Conservation (phyloP, 2,329 filamentous ascomycete species). For the Verticillium klebahnii region DNA sequence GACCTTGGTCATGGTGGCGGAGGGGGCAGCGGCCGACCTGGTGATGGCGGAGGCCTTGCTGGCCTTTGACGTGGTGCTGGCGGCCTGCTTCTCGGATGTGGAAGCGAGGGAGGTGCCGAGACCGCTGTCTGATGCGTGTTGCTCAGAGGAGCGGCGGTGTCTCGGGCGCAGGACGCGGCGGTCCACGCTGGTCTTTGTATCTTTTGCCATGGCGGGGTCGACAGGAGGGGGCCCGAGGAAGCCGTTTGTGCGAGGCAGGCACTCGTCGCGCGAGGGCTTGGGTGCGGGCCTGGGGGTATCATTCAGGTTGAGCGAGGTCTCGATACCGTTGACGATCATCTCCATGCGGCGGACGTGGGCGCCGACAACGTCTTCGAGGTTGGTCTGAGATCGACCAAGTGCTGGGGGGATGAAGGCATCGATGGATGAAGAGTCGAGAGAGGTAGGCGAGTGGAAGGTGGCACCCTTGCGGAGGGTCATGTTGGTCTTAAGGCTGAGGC, state of each 20-base stretch:
- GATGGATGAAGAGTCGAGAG: conserved; percentile 28
- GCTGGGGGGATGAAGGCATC: conserved; percentile 42
- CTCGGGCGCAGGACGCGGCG: conserved; percentile 49
- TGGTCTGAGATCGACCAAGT: conserved; percentile 66
- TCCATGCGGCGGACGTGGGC: conserved; percentile 65
- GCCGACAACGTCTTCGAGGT: conserved; percentile 66
- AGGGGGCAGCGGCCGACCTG: conserved; percentile 47
- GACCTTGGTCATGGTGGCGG: conserved; percentile 43
- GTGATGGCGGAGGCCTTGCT: conserved; percentile 55
- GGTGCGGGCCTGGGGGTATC: conserved; percentile 20
- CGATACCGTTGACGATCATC: conserved; percentile 60
- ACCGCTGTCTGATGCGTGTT: conserved; percentile 81
- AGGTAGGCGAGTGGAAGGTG: conserved; percentile 56
- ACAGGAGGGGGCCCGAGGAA: conserved; percentile 54
- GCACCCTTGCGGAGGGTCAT: conserved; percentile 65
- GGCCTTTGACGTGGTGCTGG: conserved; percentile 32
- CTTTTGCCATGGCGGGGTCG: conserved; percentile 41
- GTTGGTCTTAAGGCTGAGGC: conserved; percentile 47
- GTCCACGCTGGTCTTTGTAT: conserved; percentile 32
- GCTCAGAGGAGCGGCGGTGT: conserved; percentile 51
- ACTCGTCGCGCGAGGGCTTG: conserved; percentile 46
- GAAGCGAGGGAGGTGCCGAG: conserved; percentile 77
- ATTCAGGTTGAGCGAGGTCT: conserved; percentile 46
- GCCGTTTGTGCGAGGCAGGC: conserved; percentile 54
- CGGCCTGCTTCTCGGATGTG: conserved; percentile 44